Evolutionary conservation across 2,329 filamentous ascomycete species (phyloP).

Genomic region (Ceratocystis diversiconidia): DNA sequence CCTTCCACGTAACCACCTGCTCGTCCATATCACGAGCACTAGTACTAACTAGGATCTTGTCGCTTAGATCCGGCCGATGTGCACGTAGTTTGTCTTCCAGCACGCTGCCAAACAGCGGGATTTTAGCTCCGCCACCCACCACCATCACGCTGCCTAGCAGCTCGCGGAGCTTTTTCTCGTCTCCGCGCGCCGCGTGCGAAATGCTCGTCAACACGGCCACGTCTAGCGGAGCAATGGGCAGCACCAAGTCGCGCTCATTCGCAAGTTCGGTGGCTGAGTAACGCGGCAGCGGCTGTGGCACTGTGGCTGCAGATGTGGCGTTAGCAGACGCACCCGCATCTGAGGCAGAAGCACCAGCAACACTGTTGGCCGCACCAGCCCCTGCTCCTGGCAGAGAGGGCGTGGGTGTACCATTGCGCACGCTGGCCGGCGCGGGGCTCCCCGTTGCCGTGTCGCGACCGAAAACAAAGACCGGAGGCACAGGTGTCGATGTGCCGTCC

Average conservation of each 20-base stretch:
- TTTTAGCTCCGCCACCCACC: constrained; percentile 70
- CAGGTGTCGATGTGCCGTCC: constrained; percentile 57
- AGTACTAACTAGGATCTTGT: constrained; percentile 47
- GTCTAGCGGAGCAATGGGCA: constrained; percentile 74
- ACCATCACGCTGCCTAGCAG: constrained; percentile 84
- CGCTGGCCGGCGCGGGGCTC: constrained; percentile 39
- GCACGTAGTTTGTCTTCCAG: constrained; percentile 70
- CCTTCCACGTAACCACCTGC: constrained; percentile 97
- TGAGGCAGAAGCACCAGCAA: not conserved
- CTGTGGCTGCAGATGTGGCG: constrained; percentile 25
- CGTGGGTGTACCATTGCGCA: constrained; percentile 34
- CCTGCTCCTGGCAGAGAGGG: constrained; percentile 21
- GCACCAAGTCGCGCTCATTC: constrained; percentile 60
- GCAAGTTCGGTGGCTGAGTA: constrained; percentile 41
- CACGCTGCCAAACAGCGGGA: constrained; percentile 63
- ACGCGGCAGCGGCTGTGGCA: constrained; percentile 20
- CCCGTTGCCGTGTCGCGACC: constrained; percentile 30
- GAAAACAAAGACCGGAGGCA: constrained; percentile 40
- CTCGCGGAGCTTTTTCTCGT: constrained; percentile 87
- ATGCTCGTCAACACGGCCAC: constrained; percentile 82
- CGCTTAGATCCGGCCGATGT: constrained; percentile 45
- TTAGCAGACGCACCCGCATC: constrained; percentile 23
- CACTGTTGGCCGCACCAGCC: constrained; percentile 13
- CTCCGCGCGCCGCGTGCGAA: constrained; percentile 68
- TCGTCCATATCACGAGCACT: constrained; percentile 89